phyloP scores from a whole-genome alignment of 192 early-diverging fungal genomes.

The Coemansia sp. region DNA sequence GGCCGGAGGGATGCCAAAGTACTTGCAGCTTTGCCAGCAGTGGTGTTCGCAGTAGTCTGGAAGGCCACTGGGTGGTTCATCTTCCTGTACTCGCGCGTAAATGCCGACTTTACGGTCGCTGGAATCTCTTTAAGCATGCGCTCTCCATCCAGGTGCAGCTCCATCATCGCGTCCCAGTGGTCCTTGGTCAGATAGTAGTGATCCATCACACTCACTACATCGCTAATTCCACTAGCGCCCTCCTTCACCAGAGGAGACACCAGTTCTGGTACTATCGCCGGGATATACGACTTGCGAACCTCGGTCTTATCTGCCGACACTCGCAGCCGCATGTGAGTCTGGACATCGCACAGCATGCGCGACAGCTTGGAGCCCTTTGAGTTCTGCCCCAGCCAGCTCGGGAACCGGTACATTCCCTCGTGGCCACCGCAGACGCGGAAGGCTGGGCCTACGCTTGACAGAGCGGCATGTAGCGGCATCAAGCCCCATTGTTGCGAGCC shows the following conservation, averaged over 20 bases:
- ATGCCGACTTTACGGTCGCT: conserved; percentile 67
- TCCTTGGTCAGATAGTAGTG: conserved; percentile 88
- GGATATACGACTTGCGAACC: conserved; percentile 83
- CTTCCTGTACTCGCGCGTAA: conserved; percentile 71
- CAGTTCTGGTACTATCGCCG: conserved; percentile 54
- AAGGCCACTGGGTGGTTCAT: conserved; percentile 32
- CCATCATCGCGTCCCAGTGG: conserved; percentile 81
- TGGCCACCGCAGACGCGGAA: conserved; percentile 74
- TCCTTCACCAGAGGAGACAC: conserved; percentile 30
- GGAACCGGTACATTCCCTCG: conserved; percentile 39
- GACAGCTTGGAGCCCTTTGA: conserved; percentile 72
- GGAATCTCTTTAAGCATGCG: conserved; percentile 58
- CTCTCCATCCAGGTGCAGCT: conserved; percentile 67
- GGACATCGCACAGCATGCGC: conserved; percentile 78
- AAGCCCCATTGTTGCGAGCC: conserved; percentile 88
- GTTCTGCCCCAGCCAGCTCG: conserved; percentile 87
- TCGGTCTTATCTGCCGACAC: conserved; percentile 83
- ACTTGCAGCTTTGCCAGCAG: conserved; percentile 18
- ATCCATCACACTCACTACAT: conserved; percentile 87
- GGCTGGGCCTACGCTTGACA: conserved; percentile 82
- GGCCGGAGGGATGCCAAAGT: conserved; percentile 16
- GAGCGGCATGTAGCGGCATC: conserved; percentile 81
- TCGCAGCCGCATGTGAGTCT: conserved; percentile 79
- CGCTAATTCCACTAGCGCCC: conserved; percentile 58
- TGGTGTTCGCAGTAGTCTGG: conserved; percentile 12